Conservation (phyloP, 805 yeast genomes). For the Candida gorgasii region DNA sequence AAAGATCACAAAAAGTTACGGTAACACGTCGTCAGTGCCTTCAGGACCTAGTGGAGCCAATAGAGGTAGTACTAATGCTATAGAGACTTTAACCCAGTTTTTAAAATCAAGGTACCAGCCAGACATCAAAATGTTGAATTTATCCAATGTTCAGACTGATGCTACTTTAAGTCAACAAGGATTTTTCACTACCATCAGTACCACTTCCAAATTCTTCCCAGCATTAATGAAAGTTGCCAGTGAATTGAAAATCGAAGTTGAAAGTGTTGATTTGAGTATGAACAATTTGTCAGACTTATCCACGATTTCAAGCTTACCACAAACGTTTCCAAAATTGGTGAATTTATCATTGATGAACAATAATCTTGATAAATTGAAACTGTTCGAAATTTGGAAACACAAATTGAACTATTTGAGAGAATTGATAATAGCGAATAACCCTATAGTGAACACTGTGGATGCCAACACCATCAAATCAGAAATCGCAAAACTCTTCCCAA, state of each 20-base stretch:
- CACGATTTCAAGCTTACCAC: conserved; percentile 62
- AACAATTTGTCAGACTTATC: conserved; percentile 63
- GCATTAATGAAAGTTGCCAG: conserved; percentile 84
- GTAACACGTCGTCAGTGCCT: conserved; percentile 6
- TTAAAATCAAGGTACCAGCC: conserved; percentile 68
- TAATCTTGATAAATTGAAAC: conserved; percentile 55
- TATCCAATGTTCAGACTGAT: conserved; percentile 66
- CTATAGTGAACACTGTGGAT: conserved; percentile 47
- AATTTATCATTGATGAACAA: conserved; percentile 84
- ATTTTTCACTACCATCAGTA: conserved; percentile 57
- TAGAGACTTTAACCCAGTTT: conserved; percentile 62
- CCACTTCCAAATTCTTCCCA: conserved; percentile 80
- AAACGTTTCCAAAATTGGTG: conserved; percentile 69
- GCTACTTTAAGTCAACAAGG: conserved; percentile 60
- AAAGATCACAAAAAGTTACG: conserved; percentile 44
- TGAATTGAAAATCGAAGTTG: conserved; percentile 55
- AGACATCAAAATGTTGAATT: conserved; percentile 63
- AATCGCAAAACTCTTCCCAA: conserved; percentile 74
- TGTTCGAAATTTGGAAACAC: conserved; percentile 73
- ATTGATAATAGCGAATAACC: conserved; percentile 76
- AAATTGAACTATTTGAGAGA: conserved; percentile 76
- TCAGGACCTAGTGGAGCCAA: conserved; percentile 3
- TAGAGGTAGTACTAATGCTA: conserved; percentile 48
- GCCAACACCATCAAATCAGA: conserved; percentile 54
- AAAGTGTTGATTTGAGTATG: conserved; percentile 65